Conservation (phyloP, 164 flowering plant species). For the Santalum album region DNA sequence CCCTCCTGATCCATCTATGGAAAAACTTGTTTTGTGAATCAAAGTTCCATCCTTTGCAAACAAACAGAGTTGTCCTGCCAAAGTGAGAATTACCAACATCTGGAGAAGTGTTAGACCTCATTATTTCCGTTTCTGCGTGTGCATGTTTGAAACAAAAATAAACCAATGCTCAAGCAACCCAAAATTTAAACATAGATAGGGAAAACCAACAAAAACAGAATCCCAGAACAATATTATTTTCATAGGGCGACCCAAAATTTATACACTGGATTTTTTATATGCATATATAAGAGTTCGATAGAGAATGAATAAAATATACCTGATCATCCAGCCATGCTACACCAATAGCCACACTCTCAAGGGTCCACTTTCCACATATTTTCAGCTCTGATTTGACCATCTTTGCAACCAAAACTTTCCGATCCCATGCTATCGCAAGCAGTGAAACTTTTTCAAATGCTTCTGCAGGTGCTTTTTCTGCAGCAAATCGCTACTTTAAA, state of each 20-base stretch:
- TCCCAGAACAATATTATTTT: too few relatives aligned
- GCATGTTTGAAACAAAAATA: background rate
- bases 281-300: too few relatives aligned
- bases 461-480: constrained; percentile 41
- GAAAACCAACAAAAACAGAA: too few relatives aligned
- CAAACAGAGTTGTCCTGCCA: constrained; percentile 65
- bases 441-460: constrained; percentile 50
- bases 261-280: too few relatives aligned
- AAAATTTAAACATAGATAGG: background rate
- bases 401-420: constrained; percentile 82
- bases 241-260: too few relatives aligned
- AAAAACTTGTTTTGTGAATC: constrained; percentile 79
- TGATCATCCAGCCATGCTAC: constrained; percentile 92
- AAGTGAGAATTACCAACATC: constrained; percentile 88
- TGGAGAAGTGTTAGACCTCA: constrained; percentile 25
- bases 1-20: constrained; percentile 50
- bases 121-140: background rate
- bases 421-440: constrained; percentile 96
- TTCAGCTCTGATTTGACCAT: constrained; percentile 78
- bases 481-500: constrained; percentile 11
- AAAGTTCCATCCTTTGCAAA: constrained; percentile 75
- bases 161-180: background rate
- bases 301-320: constrained; percentile 24
- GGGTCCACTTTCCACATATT: constrained; percentile 64
- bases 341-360: constrained; percentile 80